These are phyloP conservation scores for Flaveria sonorensis DNA, from an alignment of 129 eudicot species.

Conservation along the genomic window DNA sequence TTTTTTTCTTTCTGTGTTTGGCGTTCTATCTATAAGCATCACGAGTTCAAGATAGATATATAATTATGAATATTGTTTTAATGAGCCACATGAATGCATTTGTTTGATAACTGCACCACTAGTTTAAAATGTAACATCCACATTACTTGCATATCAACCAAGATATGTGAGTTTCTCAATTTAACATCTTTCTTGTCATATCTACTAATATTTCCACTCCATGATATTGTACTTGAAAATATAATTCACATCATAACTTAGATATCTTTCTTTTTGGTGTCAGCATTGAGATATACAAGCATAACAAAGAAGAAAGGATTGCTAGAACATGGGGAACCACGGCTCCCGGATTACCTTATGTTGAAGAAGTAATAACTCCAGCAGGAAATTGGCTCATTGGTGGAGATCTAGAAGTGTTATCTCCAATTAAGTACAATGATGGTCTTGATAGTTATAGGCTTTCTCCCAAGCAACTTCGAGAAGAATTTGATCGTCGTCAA, in stretches of 20 bases:
- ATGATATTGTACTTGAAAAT: background rate
- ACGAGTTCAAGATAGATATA: background rate
- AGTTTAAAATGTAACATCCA: no score
- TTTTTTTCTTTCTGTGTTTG: background rate
- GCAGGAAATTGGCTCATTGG: slow-evolving; percentile 95
- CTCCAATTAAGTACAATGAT: slow-evolving; percentile 81
- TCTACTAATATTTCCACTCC: background rate
- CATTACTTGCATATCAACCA: no score
- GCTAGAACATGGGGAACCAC: slow-evolving; percentile 96
- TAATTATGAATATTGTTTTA: background rate
- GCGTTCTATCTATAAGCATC: background rate
- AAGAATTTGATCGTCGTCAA: slow-evolving; percentile 80
- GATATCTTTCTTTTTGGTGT: background rate
- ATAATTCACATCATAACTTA: slow-evolving; percentile 15
- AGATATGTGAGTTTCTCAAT: background rate
- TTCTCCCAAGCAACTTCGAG: slow-evolving; percentile 77
- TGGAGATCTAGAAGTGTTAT: slow-evolving; percentile 83
- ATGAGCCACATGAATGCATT: background rate
- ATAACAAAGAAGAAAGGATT: slow-evolving; percentile 92
- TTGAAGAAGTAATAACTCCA: slow-evolving; percentile 75
- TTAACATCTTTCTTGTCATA: background rate
- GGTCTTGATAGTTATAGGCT: slow-evolving; percentile 90
- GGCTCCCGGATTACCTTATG: slow-evolving; percentile 90
- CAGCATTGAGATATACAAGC: slow-evolving; percentile 88
- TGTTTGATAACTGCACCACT: background rate